Base-by-base conservation (phyloP, 176 grass and related monocot species). In the Triticum urartu region DNA sequence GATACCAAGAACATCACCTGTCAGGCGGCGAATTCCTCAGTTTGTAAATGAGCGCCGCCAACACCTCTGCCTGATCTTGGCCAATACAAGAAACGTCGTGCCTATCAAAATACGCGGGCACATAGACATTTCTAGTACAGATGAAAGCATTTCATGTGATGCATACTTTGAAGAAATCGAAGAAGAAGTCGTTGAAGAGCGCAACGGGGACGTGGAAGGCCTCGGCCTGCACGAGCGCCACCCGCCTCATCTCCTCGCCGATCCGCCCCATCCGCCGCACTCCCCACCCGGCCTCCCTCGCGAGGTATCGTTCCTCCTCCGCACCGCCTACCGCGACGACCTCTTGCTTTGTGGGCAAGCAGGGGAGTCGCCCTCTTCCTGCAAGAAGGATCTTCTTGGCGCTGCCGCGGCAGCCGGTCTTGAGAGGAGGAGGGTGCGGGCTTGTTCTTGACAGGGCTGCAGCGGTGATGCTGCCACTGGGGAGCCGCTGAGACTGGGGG, bases 51-150 rank as follows among this genome's bases (percentile, higher is more conserved):
- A 98, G 93, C 72, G 92, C 96, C 21, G 96, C 86, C 74, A 98
- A 79, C 84, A 98, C 90, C 73, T 98, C 93, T 33, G 93, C 96
- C 96, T 98, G 83, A 89, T 86, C 91, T 94, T 91, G 81, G 87
- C 72, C 87, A 87, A 76, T 50, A 84, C 40, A 83, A 85, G 25
- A 13, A 45, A 24, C 64, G 13, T n/a, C 5, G 71, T 8, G 39
- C 39, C 71, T n/a, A 68, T 78, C 63, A 87, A 59, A 71, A 74
- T 9, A 75, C 30, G 18, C 47, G 72, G 12, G 47, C 26, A 52
- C 6, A 64, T 33, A n/a, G 26, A 45, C 15, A 78, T 72, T 14
- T 25, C 24, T 2, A 66, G 25, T 20, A 50, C 8, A 33, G 24
- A 89, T 3, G 25, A 36, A 61, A 87, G 42, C 24, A 11, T 14